phyloP scores from a whole-genome alignment of 805 yeast species.

The Metschnikowia arizonensis region DNA sequence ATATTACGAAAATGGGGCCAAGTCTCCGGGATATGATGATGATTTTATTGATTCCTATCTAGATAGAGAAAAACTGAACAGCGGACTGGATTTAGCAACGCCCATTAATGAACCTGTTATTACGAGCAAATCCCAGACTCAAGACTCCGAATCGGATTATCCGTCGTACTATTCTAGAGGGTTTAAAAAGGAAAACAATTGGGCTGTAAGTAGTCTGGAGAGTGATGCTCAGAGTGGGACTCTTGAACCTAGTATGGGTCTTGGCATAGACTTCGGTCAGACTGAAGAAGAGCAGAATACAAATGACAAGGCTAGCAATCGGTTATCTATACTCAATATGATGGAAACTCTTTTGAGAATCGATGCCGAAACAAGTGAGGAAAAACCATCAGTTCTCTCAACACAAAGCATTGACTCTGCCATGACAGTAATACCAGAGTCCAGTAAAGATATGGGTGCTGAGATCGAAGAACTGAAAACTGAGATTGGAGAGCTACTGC shows the following conservation, averaged over 20 bases:
- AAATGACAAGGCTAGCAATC: neutral
- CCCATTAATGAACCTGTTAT: neutral
- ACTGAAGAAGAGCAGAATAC: neutral
- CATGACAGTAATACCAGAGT: neutral
- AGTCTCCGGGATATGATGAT: constrained; percentile 16
- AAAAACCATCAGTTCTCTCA: neutral
- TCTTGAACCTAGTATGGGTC: constrained; percentile 1
- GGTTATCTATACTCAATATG: constrained; percentile 4
- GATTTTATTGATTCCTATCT: constrained; percentile 18
- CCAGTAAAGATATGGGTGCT: neutral
- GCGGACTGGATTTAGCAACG: neutral
- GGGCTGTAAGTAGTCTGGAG: neutral
- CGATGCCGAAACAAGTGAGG: neutral
- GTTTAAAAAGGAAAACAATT: neutral
- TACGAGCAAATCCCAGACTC: neutral
- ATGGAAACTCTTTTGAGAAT: constrained; percentile 5
- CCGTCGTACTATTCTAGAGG: neutral
- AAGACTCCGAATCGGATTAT: neutral
- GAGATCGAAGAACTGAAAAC: neutral
- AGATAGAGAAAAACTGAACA: constrained; percentile 10
- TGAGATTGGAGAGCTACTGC: neutral
- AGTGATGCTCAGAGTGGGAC: neutral
- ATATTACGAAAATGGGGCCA: constrained; percentile 1
- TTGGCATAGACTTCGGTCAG: constrained; percentile 2
- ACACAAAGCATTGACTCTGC: neutral